A percentile compares a stretch with the other conserved stretches of the same genome.
phyloP scores from a whole-genome alignment of 352 stramenopile species.

The Phytophthora fragariaefolia region DNA sequence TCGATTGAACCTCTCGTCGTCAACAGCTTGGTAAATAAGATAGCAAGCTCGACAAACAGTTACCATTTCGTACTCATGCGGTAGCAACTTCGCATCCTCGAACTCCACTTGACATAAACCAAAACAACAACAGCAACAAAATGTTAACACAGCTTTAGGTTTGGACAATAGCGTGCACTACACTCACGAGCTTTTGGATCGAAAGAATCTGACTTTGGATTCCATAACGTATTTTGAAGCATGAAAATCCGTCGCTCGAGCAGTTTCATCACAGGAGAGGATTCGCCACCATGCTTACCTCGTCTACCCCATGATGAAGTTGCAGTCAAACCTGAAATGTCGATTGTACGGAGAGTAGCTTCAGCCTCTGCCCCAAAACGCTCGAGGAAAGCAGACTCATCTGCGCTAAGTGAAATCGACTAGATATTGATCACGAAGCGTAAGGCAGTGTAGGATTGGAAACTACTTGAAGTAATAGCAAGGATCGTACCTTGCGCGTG shows the following conservation, averaged over 20 bases:
- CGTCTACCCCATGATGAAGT: conserved; percentile 13
- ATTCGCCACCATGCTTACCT: conserved; percentile 5
- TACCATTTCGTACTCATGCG: conserved; percentile 61
- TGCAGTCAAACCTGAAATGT: conserved; percentile 13
- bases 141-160: conserved; percentile 3
- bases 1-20: conserved; percentile 50
- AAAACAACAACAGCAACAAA: too few relatives aligned
- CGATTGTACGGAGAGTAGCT: conserved; percentile 33
- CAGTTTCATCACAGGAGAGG: conserved; percentile 35
- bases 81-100: conserved; percentile 47
- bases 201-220: conserved; percentile 67
- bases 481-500: conserved; percentile 53
- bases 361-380: conserved; percentile 64
- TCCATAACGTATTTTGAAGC: conserved; percentile 75
- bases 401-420: conserved; percentile 65
- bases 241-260: conserved; percentile 73
- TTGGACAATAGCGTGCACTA: not conserved
- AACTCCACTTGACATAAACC: conserved; percentile 64
- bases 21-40: conserved; percentile 61
- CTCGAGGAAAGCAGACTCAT: conserved; percentile 63
- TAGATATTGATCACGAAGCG: conserved; percentile 16
- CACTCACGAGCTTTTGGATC: conserved; percentile 54
- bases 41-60: conserved; percentile 51
- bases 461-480: not conserved
- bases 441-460: not conserved